Evolutionary conservation across 2,329 filamentous ascomycete species (phyloP).

Genomic region (Penicillium sp.): DNA sequence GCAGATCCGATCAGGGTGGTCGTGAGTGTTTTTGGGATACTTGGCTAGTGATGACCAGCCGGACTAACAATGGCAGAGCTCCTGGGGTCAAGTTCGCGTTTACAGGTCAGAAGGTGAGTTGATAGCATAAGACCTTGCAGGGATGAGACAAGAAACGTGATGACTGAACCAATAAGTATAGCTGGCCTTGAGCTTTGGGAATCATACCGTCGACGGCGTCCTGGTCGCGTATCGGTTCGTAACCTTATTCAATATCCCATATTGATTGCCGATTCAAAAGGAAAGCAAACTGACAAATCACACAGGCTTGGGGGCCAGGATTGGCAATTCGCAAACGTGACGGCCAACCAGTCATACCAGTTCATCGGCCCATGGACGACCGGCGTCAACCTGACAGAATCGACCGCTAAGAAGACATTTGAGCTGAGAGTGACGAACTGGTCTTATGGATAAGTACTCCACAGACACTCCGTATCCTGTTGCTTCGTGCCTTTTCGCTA

Average conservation of each 20-base stretch:
- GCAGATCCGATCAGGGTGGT: conserved; percentile 51
- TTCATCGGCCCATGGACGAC: conserved; percentile 56
- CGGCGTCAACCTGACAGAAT: conserved; percentile 44
- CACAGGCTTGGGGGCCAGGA: conserved; percentile 60
- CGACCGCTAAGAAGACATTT: conserved; percentile 52
- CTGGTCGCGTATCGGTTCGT: conserved; percentile 57
- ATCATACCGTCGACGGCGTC: conserved; percentile 54
- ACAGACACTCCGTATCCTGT: too few relatives aligned
- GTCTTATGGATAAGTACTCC: conserved; percentile 55
- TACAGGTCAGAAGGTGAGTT: conserved; percentile 52
- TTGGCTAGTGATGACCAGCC: too few relatives aligned
- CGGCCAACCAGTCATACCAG: conserved; percentile 60
- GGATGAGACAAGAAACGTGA: too few relatives aligned
- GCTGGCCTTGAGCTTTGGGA: conserved; percentile 59
- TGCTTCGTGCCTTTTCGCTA: background rate
- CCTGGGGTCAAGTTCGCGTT: conserved; percentile 62
- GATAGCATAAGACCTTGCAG: too few relatives aligned
- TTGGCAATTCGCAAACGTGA: conserved; percentile 67
- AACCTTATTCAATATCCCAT: too few relatives aligned
- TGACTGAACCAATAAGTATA: conserved; percentile 16
- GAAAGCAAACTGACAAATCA: background rate
- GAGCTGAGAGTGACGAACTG: conserved; percentile 67
- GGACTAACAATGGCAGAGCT: conserved; percentile 35
- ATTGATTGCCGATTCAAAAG: too few relatives aligned
- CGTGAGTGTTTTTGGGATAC: conserved; percentile 46